A percentile compares a stretch with the other conserved stretches of the same genome.
phyloP scores from a whole-genome alignment of 1,139 yeast species.

The Yamadazyma membranifaciens region DNA sequence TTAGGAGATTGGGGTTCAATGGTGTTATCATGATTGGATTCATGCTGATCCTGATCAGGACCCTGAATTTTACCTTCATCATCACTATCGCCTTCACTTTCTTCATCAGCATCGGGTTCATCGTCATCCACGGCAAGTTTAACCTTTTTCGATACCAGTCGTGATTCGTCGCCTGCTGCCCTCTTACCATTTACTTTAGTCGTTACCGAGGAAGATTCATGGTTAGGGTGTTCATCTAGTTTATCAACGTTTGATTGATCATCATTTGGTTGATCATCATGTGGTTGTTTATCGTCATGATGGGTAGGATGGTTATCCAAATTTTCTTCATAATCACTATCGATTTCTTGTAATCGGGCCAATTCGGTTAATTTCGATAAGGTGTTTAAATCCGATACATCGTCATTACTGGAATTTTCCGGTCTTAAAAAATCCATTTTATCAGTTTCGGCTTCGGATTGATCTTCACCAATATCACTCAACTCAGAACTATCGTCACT shows the following conservation, averaged over 20 bases:
- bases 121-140: constrained; percentile 8
- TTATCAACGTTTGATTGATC: too few relatives aligned
- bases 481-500: constrained; percentile 42
- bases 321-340: constrained; percentile 29
- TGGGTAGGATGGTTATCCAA: too few relatives aligned
- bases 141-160: constrained; percentile 1
- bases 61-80: neutral
- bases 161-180: constrained; percentile 1
- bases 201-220: too few relatives aligned
- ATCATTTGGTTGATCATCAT: too few relatives aligned
- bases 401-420: constrained; percentile 25
- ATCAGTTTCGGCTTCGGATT: constrained; percentile 81
- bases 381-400: constrained; percentile 38
- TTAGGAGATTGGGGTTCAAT: too few relatives aligned
- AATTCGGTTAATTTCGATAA: constrained; percentile 41
- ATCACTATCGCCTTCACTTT: constrained; percentile 3
- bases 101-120: constrained; percentile 3
- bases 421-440: constrained; percentile 59
- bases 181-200: too few relatives aligned
- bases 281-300: too few relatives aligned
- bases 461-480: constrained; percentile 61
- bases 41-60: too few relatives aligned
- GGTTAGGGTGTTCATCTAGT: too few relatives aligned
- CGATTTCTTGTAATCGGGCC: constrained; percentile 41
- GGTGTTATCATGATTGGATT: too few relatives aligned